These are phyloP conservation scores for Pelargonium nanum DNA, from an alignment of 345 rosid species.

Conservation along the genomic window DNA sequence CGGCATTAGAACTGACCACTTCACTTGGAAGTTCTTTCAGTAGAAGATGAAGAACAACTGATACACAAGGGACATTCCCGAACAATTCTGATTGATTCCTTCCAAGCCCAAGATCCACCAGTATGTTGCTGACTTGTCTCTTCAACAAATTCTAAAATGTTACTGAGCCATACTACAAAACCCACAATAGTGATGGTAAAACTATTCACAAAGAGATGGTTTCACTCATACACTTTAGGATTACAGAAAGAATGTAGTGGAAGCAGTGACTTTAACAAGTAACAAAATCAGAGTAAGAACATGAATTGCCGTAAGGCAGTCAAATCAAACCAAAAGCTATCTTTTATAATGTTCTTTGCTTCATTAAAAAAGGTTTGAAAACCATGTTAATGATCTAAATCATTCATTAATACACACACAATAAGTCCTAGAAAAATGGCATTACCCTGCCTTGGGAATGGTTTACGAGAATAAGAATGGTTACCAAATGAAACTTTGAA, in stretches of 20 bases:
- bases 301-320: background rate
- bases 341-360: background rate
- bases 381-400: too few relatives aligned
- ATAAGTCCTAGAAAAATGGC: background rate
- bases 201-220: background rate
- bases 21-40: constrained; percentile 71
- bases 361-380: background rate
- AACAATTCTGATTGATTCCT: constrained; percentile 33
- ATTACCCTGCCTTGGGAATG: background rate
- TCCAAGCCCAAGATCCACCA: constrained; percentile 60
- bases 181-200: too few relatives aligned
- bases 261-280: background rate
- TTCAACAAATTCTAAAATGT: constrained; percentile 12
- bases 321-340: background rate
- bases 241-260: background rate
- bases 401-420: background rate
- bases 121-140: constrained; percentile 32
- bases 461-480: background rate
- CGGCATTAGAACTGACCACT: constrained; percentile 45
- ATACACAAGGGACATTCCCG: constrained; percentile 35
- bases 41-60: constrained; percentile 66
- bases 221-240: too few relatives aligned
- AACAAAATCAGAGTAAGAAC: background rate
- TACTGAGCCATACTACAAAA: background rate
- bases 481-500: constrained; percentile 17